Evolutionary conservation across 2,329 filamentous ascomycete genomes (phyloP).

Genomic region (Trematosphaeria pertusa): DNA sequence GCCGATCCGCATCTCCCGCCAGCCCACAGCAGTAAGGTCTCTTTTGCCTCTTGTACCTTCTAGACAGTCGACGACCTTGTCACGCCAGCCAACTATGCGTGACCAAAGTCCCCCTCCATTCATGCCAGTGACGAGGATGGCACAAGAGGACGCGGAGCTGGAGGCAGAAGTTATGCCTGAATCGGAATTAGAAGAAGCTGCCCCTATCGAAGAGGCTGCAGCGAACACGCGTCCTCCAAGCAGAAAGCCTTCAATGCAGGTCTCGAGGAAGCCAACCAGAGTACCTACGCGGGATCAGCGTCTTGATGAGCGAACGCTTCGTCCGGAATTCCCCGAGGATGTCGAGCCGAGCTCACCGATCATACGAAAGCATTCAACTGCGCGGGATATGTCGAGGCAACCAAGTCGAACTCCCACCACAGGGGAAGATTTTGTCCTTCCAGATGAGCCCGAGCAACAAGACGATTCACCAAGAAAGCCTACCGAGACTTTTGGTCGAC

Average conservation of each 20-base stretch:
- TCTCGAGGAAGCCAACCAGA: constrained; percentile 1
- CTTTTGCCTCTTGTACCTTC: neutral
- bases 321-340: too few relatives aligned
- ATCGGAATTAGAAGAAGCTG: neutral
- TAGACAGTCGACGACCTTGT: neutral
- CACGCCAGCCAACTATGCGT: neutral
- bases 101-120: neutral
- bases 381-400: neutral
- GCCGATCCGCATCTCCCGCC: constrained; percentile 8
- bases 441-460: too few relatives aligned
- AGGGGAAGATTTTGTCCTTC: neutral
- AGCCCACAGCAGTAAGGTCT: neutral
- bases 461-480: too few relatives aligned
- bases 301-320: too few relatives aligned
- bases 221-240: neutral
- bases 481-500: too few relatives aligned
- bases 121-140: constrained; percentile 1
- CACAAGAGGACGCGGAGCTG: neutral
- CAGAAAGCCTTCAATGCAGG: neutral
- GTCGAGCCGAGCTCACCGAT: too few relatives aligned
- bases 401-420: neutral
- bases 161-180: neutral
- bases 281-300: too few relatives aligned
- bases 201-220: neutral
- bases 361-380: too few relatives aligned